These are phyloP conservation scores for Exophiala aquamarina DNA, from an alignment of 2,329 filamentous ascomycete genomes.

Conservation along the genomic window DNA sequence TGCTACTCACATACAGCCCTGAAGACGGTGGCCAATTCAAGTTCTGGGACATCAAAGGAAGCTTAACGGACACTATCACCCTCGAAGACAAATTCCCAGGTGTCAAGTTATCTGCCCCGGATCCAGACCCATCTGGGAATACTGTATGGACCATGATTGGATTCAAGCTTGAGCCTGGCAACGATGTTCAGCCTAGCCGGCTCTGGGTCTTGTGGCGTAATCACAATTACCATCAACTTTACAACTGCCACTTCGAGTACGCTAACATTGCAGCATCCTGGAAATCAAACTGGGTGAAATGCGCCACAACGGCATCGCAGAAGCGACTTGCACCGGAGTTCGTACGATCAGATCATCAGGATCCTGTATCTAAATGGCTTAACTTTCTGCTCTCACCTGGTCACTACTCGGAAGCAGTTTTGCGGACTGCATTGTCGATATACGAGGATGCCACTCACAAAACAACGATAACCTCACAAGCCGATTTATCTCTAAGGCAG, in stretches of 20 bases:
- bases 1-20: conserved; percentile 80
- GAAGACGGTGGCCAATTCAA: conserved; percentile 89
- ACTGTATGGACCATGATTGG: conserved; percentile 80
- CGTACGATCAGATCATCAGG: conserved; percentile 64
- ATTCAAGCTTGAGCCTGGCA: conserved; percentile 61
- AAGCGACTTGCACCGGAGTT: conserved; percentile 47
- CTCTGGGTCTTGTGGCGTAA: conserved; percentile 84
- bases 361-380: conserved; percentile 82
- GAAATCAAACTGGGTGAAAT: conserved; percentile 68
- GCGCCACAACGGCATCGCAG: conserved; percentile 51
- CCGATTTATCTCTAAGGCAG: conserved; percentile 40
- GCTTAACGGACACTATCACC: conserved; percentile 56
- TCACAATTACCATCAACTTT: conserved; percentile 74
- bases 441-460: conserved; percentile 65
- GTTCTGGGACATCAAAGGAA: conserved; percentile 76
- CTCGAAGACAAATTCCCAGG: conserved; percentile 72
- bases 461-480: conserved; percentile 32
- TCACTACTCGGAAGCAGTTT: conserved; percentile 72
- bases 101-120: conserved; percentile 64
- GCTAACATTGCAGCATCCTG: conserved; percentile 63
- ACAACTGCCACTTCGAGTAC: conserved; percentile 71
- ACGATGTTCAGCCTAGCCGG: conserved; percentile 56
- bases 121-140: conserved; percentile 61
- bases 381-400: conserved; percentile 79
- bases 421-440: conserved; percentile 80